These are phyloP conservation scores for Phialophora verrucosa DNA, from an alignment of 2,329 filamentous ascomycete genomes.

Conservation along the genomic window DNA sequence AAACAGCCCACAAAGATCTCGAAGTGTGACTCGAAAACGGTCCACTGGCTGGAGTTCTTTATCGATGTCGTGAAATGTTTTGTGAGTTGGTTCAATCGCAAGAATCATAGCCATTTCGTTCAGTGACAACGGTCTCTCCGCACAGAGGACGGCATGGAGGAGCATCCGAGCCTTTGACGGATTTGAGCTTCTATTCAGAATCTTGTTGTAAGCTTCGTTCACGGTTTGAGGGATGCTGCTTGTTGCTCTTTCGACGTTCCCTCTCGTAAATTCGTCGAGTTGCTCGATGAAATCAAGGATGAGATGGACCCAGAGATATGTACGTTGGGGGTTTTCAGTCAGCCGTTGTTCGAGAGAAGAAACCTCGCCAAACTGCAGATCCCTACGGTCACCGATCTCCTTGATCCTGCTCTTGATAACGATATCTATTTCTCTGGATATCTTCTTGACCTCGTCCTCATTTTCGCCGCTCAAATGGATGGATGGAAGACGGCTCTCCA, in stretches of 20 bases:
- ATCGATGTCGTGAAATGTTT: not conserved
- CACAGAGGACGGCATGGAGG: conserved; percentile 37
- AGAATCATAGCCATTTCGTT: conserved; percentile 34
- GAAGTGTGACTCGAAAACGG: conserved; percentile 23
- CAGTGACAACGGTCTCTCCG: conserved; percentile 30
- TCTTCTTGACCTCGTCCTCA: conserved; percentile 27
- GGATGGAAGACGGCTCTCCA: conserved; percentile 16
- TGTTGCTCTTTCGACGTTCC: conserved; percentile 26
- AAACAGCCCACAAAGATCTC: conserved; percentile 40
- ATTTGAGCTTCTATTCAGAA: conserved; percentile 29
- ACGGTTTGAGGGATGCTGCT: conserved; percentile 31
- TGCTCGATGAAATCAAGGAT: conserved; percentile 25
- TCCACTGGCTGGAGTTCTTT: conserved; percentile 13
- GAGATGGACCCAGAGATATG: conserved; percentile 42
- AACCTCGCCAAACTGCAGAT: not conserved
- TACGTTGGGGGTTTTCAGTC: conserved; percentile 37
- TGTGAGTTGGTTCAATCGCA: conserved; percentile 19
- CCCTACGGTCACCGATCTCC: conserved; percentile 13
- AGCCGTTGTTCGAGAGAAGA: conserved; percentile 1
- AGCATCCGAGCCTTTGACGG: conserved; percentile 23
- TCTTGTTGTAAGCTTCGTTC: conserved; percentile 35
- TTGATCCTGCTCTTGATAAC: conserved; percentile 35
- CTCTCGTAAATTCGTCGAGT: conserved; percentile 24
- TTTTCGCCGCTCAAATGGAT: conserved; percentile 35
- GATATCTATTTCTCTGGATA: conserved; percentile 37